phyloP scores from a whole-genome alignment of 2,329 filamentous ascomycete species.

The Xenoacremonium recifei region DNA sequence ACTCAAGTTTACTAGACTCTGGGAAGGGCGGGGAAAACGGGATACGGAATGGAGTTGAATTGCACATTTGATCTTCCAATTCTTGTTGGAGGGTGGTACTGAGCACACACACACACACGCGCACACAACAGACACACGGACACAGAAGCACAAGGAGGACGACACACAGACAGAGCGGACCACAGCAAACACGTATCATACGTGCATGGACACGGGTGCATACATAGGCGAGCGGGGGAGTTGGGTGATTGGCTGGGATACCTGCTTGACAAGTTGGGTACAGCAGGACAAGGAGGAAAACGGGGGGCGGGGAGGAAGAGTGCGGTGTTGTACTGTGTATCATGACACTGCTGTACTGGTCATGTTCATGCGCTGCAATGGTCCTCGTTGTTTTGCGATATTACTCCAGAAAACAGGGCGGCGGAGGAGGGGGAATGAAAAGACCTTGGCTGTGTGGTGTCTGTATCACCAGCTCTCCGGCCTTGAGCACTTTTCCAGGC shows the following conservation, averaged over 20 bases:
- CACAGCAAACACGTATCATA: slow-evolving; percentile 9
- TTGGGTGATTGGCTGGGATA: slow-evolving; percentile 13
- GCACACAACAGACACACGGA: not conserved
- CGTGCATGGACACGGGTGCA: slow-evolving; percentile 6
- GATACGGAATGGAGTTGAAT: slow-evolving; percentile 14
- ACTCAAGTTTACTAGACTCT: slow-evolving; percentile 16
- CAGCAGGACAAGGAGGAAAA: slow-evolving; percentile 13
- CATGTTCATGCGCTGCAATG: slow-evolving; percentile 5
- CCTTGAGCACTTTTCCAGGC: slow-evolving; percentile 7
- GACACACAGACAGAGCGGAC: too few species aligned
- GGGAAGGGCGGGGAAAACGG: slow-evolving; percentile 8
- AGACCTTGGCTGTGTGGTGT: slow-evolving; percentile 15
- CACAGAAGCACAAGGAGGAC: not conserved
- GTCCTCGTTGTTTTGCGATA: too few species aligned
- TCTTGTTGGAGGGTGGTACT: slow-evolving; percentile 11
- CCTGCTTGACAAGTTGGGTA: slow-evolving; percentile 8
- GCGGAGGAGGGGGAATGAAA: slow-evolving; percentile 17
- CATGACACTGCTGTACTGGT: slow-evolving; percentile 3
- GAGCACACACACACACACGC: slow-evolving; percentile 3
- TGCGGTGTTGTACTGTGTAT: slow-evolving; percentile 21
- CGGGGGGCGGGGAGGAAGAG: slow-evolving; percentile 9
- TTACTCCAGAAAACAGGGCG: not conserved
- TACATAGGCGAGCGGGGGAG: slow-evolving; percentile 12
- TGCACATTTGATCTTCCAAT: slow-evolving; percentile 18
- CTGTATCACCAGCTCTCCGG: slow-evolving; percentile 19